Percentiles rank a stretch among this genome's conserved stretches.
Conservation (phyloP, 208 protist species). For the Wallacemonas sp. region DNA sequence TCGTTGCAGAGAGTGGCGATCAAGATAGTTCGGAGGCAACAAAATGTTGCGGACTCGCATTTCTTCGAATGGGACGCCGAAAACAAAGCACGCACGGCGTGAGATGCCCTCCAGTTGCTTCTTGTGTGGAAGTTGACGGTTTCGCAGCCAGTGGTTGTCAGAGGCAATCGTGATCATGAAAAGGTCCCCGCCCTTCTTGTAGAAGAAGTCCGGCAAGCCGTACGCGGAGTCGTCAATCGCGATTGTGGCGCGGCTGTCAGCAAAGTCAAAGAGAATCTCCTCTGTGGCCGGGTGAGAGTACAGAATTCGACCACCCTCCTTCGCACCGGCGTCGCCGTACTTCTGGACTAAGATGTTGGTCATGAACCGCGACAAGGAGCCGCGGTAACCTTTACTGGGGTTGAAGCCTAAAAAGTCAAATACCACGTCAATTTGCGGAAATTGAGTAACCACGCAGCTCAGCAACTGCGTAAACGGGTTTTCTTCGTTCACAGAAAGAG, state of each 20-base stretch:
- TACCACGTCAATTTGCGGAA: slow-evolving; percentile 73
- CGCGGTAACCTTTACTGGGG: slow-evolving; percentile 57
- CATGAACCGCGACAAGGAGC: slow-evolving; percentile 58
- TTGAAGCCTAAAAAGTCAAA: slow-evolving; percentile 89
- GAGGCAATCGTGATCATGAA: slow-evolving; percentile 83
- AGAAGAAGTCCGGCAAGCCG: slow-evolving; percentile 81
- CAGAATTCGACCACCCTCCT: slow-evolving; percentile 37
- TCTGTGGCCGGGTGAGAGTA: slow-evolving; percentile 30
- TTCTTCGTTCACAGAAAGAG: slow-evolving; percentile 43
- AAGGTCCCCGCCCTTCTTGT: slow-evolving; percentile 64
- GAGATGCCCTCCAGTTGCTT: slow-evolving; percentile 88
- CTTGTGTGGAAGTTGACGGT: slow-evolving; percentile 75
- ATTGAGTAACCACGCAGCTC: slow-evolving; percentile 54
- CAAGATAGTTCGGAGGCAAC: slow-evolving; percentile 74
- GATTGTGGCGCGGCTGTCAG: slow-evolving; percentile 56
- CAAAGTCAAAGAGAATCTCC: slow-evolving; percentile 81
- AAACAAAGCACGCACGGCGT: slow-evolving; percentile 72
- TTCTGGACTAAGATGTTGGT: slow-evolving; percentile 34
- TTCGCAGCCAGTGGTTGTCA: slow-evolving; percentile 80
- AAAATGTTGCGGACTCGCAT: slow-evolving; percentile 77
- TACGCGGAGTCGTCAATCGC: slow-evolving; percentile 65
- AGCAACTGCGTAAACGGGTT: slow-evolving; percentile 72
- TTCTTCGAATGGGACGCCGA: slow-evolving; percentile 71
- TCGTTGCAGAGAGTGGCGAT: slow-evolving; percentile 63
- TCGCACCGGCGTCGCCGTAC: slow-evolving; percentile 21